A percentile compares a stretch with the other conserved stretches of the same genome.
Evolutionary conservation across 164 flowering plant species (phyloP).

Genomic region (Chloranthus sessilifolius): DNA sequence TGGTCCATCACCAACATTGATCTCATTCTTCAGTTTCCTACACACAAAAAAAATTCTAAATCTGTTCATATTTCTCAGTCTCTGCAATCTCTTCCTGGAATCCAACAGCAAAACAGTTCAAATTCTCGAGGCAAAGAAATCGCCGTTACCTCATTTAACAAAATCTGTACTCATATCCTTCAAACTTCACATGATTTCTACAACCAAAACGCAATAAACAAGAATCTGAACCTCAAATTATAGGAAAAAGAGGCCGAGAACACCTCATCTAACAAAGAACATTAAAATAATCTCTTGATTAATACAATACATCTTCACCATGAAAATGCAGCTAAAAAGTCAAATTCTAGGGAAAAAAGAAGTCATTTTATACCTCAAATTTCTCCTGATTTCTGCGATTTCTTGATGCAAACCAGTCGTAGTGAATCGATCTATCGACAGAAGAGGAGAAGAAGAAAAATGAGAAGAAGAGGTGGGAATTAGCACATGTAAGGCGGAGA

Average conservation of each 20-base stretch:
- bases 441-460: neutral
- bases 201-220: too few relatives aligned
- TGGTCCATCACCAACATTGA: constrained; percentile 7
- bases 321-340: neutral
- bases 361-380: neutral
- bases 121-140: neutral
- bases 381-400: neutral
- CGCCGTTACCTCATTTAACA: constrained; percentile 3
- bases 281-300: too few relatives aligned
- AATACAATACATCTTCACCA: too few relatives aligned
- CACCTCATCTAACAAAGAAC: too few relatives aligned
- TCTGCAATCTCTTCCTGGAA: neutral
- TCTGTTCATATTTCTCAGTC: too few relatives aligned
- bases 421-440: neutral
- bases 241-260: too few relatives aligned
- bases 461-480: neutral
- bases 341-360: neutral
- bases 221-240: too few relatives aligned
- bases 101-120: neutral
- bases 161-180: neutral
- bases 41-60: neutral
- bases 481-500: neutral
- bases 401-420: neutral
- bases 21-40: constrained; percentile 1
- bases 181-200: neutral